Evolutionary conservation across 345 rosid species (phyloP), one percentile per base, ranked within the genome.

Genomic region (Populus pruinosa): DNA sequence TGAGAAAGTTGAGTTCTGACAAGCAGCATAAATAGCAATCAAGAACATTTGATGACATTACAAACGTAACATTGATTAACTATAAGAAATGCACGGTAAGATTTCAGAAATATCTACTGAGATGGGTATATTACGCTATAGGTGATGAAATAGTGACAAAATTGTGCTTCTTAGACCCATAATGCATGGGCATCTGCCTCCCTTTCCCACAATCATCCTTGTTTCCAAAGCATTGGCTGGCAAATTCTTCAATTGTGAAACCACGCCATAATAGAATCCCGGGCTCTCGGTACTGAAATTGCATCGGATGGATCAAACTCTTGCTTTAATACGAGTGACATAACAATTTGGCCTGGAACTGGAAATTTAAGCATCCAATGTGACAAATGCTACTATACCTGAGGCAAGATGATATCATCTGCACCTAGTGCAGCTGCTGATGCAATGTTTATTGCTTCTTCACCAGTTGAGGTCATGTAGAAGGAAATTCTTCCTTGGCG

Each of bases 401-500:
- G 98, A 81, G 98, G 92, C 80, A 90, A 87, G 71, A 90, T 72
- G 55, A 90, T 65, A 78, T 93, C 98, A 4, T 89, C 81, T 76
- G 65, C 74, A 67, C 84, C 67, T 49, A 91, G 88, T 39, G 97
- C 94, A 2, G 98, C 96, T 41, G 96, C 98, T 5, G 98, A 89
- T 35, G 94, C 96, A 83, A 93, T 83, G 69, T 87, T 91, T 77
- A 93, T 87, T 72, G 98, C 98, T 68, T 93, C 98, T 89, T 93
- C 98, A 31, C 98, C 98, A 3, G 70, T 8, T 7, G 96, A 18
- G 38, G 97, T 90, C 44, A 86, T 80, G 80, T 93, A 93, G 85
- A 93, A 93, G 0, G 98, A 90, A 68, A 93, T 89, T 75, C 98
- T 91, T 63, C 98, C 98, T 85, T 93, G 97, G 81, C 98, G 85